Evolutionary conservation across 192 early-diverging fungal species (phyloP).

Genomic region (Kappamyces sp.): DNA sequence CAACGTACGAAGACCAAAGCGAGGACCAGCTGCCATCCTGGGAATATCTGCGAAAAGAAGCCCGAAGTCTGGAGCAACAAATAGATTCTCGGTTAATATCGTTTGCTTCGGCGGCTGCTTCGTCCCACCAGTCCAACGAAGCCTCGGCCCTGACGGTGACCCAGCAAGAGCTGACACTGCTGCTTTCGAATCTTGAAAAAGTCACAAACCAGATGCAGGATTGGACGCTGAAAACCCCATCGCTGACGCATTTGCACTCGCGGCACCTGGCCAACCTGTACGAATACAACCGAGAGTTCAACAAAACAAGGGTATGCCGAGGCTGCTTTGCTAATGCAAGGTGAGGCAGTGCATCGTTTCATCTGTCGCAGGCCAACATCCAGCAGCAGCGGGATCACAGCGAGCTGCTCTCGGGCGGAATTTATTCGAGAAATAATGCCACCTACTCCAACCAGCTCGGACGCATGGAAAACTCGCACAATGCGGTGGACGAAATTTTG

Average conservation of each 20-base stretch:
- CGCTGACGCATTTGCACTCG: conserved; percentile 12
- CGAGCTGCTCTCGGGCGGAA: conserved; percentile 11
- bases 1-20: too few relatives aligned
- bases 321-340: too few relatives aligned
- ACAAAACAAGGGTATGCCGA: conserved; percentile 4
- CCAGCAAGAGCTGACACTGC: conserved; percentile 10
- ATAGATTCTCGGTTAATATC: conserved; percentile 13
- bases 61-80: conserved; percentile 13
- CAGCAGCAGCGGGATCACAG: conserved; percentile 6
- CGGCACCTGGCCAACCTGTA: conserved; percentile 13
- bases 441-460: background rate
- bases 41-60: background rate
- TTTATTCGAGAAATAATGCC: background rate
- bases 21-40: too few relatives aligned
- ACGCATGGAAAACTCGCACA: conserved; percentile 15
- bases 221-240: conserved; percentile 3
- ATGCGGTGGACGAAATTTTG: conserved; percentile 10
- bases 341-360: too few relatives aligned
- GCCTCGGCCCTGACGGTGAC: conserved; percentile 1
- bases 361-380: conserved; percentile 12
- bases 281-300: conserved; percentile 15
- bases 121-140: background rate
- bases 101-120: conserved; percentile 2
- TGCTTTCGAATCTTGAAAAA: conserved; percentile 10
- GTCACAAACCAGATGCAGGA: conserved; percentile 8